A percentile compares a stretch with the other conserved stretches of the same genome.
These are phyloP conservation scores for Sporothrix curviconia DNA, from an alignment of 2,329 filamentous ascomycete species.

Conservation along the genomic window DNA sequence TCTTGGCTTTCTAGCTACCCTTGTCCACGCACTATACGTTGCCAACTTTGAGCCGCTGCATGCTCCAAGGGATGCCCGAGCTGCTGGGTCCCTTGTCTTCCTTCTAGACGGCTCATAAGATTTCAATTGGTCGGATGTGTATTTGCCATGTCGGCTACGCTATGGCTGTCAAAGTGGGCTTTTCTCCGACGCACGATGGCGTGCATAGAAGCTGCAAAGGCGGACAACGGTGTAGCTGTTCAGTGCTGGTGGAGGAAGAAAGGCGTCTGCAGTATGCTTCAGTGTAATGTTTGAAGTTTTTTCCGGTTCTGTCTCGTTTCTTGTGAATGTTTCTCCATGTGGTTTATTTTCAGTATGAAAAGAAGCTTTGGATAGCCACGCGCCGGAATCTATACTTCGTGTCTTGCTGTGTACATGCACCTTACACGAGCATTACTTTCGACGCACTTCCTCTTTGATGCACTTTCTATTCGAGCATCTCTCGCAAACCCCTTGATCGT, in stretches of 20 bases:
- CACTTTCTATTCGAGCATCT: not conserved
- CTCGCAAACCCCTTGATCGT: not conserved
- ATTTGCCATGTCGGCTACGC: not conserved
- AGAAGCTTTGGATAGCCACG: too few species aligned
- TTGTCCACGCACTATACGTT: conserved; percentile 4
- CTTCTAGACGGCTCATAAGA: not conserved
- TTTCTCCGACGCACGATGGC: not conserved
- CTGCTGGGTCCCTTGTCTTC: not conserved
- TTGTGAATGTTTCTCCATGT: too few species aligned
- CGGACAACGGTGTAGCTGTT: not conserved
- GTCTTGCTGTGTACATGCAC: too few species aligned
- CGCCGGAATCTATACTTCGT: too few species aligned
- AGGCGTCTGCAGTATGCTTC: too few species aligned
- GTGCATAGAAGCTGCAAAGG: not conserved
- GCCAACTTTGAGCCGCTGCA: not conserved
- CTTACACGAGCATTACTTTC: too few species aligned
- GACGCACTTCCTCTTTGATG: not conserved
- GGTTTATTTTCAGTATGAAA: too few species aligned
- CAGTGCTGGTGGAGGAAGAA: too few species aligned
- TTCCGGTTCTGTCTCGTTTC: not conserved
- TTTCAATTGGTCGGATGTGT: not conserved
- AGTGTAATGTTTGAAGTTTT: too few species aligned
- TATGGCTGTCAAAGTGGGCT: not conserved
- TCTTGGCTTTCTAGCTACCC: too few species aligned
- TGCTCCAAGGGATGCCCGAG: not conserved